Evolutionary conservation across 73 alveolate species (phyloP).

Genomic region (Effrenium voratum): DNA sequence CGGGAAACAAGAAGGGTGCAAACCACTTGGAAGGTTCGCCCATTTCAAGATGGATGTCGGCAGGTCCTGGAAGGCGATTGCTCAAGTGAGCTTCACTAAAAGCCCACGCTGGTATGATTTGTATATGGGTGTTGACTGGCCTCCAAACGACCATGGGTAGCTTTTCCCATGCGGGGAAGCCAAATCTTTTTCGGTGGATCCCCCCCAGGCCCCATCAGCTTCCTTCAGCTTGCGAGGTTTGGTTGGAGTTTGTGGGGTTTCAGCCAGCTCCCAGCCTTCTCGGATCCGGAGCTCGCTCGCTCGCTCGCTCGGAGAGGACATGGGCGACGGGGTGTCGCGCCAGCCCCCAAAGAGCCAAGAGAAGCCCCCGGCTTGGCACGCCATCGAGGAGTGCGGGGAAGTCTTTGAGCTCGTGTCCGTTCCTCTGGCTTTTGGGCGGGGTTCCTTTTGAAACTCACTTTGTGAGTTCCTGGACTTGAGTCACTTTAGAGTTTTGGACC

Average conservation of each 20-base stretch:
- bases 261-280: too few species aligned
- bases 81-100: too few species aligned
- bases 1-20: too few species aligned
- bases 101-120: too few species aligned
- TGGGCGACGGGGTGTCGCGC: constrained; percentile 75
- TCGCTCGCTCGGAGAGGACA: constrained; percentile 46
- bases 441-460: neutral
- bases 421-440: neutral
- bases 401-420: neutral
- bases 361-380: constrained; percentile 91
- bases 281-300: too few species aligned
- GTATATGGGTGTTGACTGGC: too few species aligned
- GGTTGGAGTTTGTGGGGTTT: neutral
- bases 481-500: neutral
- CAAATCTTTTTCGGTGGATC: too few species aligned
- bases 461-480: neutral
- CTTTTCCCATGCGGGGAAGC: too few species aligned
- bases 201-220: neutral
- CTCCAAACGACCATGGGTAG: too few species aligned
- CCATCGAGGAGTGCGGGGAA: constrained; percentile 33
- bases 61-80: too few species aligned
- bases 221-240: neutral
- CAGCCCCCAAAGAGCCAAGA: constrained; percentile 51
- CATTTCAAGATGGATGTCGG: too few species aligned
- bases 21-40: too few species aligned